Base-by-base conservation (phyloP, 805 yeast species). In the Kuraishia piskuri region DNA sequence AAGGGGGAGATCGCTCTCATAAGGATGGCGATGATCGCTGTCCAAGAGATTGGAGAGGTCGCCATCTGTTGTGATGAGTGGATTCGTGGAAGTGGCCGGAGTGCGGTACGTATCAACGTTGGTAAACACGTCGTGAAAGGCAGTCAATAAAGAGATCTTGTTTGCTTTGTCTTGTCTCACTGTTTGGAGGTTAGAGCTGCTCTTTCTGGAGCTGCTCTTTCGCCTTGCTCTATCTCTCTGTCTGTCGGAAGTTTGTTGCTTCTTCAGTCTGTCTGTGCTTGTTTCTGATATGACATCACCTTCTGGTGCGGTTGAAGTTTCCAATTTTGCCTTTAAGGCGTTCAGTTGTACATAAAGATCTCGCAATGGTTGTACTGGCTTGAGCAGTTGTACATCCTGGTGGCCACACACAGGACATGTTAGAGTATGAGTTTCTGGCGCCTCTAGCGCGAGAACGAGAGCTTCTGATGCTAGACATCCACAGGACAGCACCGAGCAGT, bases 381-480 rank as follows among this genome's bases (percentile, higher is more conserved):
- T 66, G 17, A 73, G 52, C 12, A 67, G 20, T 1, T 53, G 17
- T 1, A 58, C 62, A 5, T 64, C 56, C 6, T 52, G 52, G 8
- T 53, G 49, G 3, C 57, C 58, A 55, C 79, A 75, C 0, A 64
- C 52, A 2, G 78, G 78, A 53, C 79, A 75, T 5, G 52, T 22
- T 60, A 71, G 59, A 53, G 56, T 25, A 9, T 52, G 36, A 53
- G 55, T 21, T 2, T 52, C 44, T 26, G 61, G 53, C 47, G 62
- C 22, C 2, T 61, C 49, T 10, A 70, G 51, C 21, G 58, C 57
- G 2, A 53, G 54, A 1, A 63, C 68, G 4, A 73, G 55, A 4
- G 52, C 52, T 37, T 68, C 70, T 1, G 76, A 69, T 4, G 74
- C 59, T 2, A 74, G 51, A 57, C 77, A 72, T 0, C 78, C 79